phyloP scores from a whole-genome alignment of 2,329 filamentous ascomycete genomes.

The Aspergillus floridensis region DNA sequence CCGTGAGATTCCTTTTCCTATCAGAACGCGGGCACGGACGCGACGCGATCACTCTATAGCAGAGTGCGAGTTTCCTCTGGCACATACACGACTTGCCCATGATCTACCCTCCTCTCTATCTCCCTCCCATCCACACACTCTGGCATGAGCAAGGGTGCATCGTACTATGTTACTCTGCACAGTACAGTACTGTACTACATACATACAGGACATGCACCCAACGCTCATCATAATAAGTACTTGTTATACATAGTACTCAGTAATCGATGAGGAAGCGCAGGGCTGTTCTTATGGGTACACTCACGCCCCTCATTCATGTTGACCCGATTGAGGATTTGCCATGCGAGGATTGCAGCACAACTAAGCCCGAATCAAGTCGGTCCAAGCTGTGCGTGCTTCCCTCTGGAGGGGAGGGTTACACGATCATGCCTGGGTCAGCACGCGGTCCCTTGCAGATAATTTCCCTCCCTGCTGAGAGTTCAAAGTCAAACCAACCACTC shows the following conservation, averaged over 20 bases:
- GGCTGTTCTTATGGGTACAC: not conserved
- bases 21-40: constrained; percentile 10
- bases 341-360: not conserved
- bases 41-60: constrained; percentile 17
- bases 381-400: no score
- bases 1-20: no score
- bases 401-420: not conserved
- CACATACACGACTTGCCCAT: no score
- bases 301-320: not conserved
- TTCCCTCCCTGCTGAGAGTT: not conserved
- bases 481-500: not conserved
- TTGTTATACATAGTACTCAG: not conserved
- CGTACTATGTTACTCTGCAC: not conserved
- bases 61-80: not conserved
- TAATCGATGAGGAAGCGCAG: not conserved
- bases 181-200: no score
- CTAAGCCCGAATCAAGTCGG: not conserved
- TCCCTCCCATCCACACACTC: not conserved
- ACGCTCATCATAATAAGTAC: not conserved
- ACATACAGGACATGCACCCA: not conserved
- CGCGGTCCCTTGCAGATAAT: not conserved
- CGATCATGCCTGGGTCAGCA: constrained; percentile 5
- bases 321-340: not conserved
- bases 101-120: no score
- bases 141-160: constrained; percentile 4